Percentiles rank a stretch among this genome's conserved stretches.
Evolutionary conservation across 2,329 filamentous ascomycete species (phyloP).

Genomic region (Cladophialophora chaetospira): DNA sequence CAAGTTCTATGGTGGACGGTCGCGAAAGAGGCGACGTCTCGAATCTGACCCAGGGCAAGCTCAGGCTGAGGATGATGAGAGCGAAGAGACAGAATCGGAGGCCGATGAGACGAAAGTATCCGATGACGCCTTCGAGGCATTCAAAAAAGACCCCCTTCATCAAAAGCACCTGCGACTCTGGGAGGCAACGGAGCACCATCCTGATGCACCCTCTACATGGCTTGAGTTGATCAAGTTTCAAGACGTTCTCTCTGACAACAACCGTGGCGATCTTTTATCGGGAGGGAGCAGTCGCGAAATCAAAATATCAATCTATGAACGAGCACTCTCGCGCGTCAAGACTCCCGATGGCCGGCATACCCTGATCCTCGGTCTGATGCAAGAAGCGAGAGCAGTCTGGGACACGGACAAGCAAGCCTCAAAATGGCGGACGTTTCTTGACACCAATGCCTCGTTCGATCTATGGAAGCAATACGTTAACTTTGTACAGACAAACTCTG

Average conservation of each 20-base stretch:
- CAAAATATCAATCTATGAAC: conserved; percentile 76
- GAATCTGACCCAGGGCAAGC: conserved; percentile 24
- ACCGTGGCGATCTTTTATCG: conserved; percentile 34
- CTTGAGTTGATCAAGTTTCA: conserved; percentile 78
- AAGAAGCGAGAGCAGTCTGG: conserved; percentile 75
- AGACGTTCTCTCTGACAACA: conserved; percentile 55
- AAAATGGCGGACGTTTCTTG: conserved; percentile 67
- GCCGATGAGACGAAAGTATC: conserved; percentile 37
- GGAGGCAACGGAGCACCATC: conserved; percentile 64
- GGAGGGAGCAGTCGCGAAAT: conserved; percentile 71
- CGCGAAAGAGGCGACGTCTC: conserved; percentile 27
- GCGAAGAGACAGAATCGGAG: conserved; percentile 52
- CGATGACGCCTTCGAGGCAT: conserved; percentile 57
- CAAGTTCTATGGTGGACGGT: conserved; percentile 40
- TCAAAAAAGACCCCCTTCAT: conserved; percentile 37
- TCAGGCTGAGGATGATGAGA: conserved; percentile 53
- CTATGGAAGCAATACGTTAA: conserved; percentile 76
- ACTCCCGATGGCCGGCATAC: conserved; percentile 54
- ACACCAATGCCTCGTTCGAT: conserved; percentile 59
- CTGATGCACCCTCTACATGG: conserved; percentile 72
- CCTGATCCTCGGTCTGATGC: conserved; percentile 70
- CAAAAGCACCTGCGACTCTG: conserved; percentile 58
- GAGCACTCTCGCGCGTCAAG: conserved; percentile 65
- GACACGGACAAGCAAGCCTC: conserved; percentile 60
- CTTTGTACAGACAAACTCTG: conserved; percentile 68